Percentiles rank a stretch among this genome's conserved stretches.
These are phyloP conservation scores for Mycena galopus DNA, from an alignment of 768 basidiomycete species.

Conservation along the genomic window DNA sequence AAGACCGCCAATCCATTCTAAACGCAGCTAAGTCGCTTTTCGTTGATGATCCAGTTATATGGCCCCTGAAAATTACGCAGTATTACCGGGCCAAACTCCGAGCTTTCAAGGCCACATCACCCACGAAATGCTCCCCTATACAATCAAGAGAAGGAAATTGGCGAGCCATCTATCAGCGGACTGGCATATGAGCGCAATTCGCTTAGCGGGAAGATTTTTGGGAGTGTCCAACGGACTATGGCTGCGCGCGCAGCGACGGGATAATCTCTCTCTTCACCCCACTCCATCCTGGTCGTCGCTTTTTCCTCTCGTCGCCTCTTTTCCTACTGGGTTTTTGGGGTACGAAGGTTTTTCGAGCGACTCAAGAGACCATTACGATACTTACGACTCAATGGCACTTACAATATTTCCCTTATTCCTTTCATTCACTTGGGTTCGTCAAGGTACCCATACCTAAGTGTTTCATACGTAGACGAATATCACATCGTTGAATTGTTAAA, in stretches of 20 bases:
- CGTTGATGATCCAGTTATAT: too few species aligned
- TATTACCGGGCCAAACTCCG: too few species aligned
- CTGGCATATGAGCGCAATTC: constrained; percentile 12
- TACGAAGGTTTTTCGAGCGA: background rate
- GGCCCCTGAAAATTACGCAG: too few species aligned
- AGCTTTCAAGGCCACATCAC: background rate
- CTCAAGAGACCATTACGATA: background rate
- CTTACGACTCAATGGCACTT: too few species aligned
- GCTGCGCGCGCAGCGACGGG: background rate
- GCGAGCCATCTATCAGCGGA: background rate
- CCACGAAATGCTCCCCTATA: background rate
- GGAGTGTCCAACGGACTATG: background rate
- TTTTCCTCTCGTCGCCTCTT: background rate
- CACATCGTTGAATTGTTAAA: too few species aligned
- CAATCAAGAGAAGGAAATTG: background rate
- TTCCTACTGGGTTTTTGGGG: background rate
- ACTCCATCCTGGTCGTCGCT: background rate
- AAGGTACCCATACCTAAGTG: too few species aligned
- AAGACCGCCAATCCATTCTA: too few species aligned
- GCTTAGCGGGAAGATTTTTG: constrained; percentile 16
- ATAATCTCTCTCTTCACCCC: background rate
- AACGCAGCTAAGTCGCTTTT: too few species aligned
- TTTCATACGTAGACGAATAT: too few species aligned
- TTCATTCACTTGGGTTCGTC: too few species aligned
- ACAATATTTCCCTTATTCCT: too few species aligned